These are phyloP conservation scores for Naganishia kalamii DNA, from an alignment of 768 basidiomycete genomes.

Conservation along the genomic window DNA sequence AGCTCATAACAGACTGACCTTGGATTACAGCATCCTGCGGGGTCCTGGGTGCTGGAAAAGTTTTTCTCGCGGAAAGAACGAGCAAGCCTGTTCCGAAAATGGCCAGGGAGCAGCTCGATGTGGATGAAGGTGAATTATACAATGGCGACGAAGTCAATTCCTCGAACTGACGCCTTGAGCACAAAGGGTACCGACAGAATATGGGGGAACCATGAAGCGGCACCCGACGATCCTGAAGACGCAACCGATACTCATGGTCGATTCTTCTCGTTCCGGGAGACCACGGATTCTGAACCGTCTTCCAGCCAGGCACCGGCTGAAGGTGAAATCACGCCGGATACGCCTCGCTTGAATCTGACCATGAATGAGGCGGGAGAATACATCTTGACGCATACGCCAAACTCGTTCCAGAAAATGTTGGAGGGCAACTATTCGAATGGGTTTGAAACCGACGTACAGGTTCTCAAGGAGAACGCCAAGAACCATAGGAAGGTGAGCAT, in stretches of 20 bases:
- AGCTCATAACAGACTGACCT: constrained; percentile 65
- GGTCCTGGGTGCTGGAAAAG: constrained; percentile 49
- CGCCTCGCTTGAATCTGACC: constrained; percentile 61
- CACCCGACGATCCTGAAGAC: constrained; percentile 68
- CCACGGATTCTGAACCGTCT: constrained; percentile 11
- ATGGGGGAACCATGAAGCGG: constrained; percentile 70
- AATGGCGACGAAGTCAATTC: too few relatives aligned
- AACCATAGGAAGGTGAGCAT: constrained; percentile 58
- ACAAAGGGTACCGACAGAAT: constrained; percentile 50
- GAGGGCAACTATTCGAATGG: constrained; percentile 70
- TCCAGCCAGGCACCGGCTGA: constrained; percentile 21
- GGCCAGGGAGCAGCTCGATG: constrained; percentile 89
- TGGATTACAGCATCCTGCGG: constrained; percentile 52
- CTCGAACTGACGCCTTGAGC: too few relatives aligned
- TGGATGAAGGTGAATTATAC: constrained; percentile 81
- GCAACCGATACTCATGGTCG: constrained; percentile 62
- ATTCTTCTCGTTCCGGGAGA: constrained; percentile 70
- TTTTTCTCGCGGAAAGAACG: constrained; percentile 85
- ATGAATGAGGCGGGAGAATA: constrained; percentile 66
- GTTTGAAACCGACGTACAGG: constrained; percentile 18
- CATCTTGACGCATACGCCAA: constrained; percentile 75
- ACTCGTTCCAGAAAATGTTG: constrained; percentile 36
- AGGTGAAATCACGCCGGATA: constrained; percentile 25
- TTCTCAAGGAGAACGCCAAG: constrained; percentile 59
- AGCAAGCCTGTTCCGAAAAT: constrained; percentile 80